Percentiles rank a stretch among this genome's conserved stretches.
Evolutionary conservation across 257 asterid species (phyloP).

Genomic region (Scutellaria minor): DNA sequence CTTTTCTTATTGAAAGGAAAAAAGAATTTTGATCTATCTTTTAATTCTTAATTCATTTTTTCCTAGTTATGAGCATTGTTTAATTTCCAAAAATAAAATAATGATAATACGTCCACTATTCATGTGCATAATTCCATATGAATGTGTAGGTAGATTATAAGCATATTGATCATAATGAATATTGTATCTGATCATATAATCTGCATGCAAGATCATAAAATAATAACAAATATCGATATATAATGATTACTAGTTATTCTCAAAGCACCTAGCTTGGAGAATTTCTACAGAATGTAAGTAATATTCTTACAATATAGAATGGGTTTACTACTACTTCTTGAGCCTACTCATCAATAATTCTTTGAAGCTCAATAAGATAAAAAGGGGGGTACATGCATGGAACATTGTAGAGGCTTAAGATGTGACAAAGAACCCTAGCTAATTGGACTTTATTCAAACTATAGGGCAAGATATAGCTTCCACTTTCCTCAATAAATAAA

Average conservation of each 20-base stretch:
- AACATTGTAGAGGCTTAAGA: slow-evolving; percentile 16
- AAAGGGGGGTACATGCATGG: slow-evolving; percentile 19
- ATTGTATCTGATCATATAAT: no score
- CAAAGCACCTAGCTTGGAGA: background rate
- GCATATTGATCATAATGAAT: no score
- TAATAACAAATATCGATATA: no score
- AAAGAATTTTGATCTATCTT: background rate
- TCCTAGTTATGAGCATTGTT: no score
- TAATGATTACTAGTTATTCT: background rate
- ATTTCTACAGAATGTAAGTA: no score
- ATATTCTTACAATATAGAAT: background rate
- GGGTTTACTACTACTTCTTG: background rate
- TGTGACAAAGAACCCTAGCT: slow-evolving; percentile 23
- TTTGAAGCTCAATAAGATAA: slow-evolving; percentile 5
- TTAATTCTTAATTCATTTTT: no score
- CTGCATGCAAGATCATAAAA: no score
- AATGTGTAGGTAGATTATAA: no score
- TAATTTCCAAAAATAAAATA: no score
- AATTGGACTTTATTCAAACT: no score
- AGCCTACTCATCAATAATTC: slow-evolving; percentile 27
- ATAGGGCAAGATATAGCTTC: background rate
- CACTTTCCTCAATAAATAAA: background rate
- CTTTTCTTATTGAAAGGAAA: background rate
- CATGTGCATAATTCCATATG: no score
- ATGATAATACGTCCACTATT: no score